Evolutionary conservation across 2,329 filamentous ascomycete genomes (phyloP).

Genomic region (Cryphonectria carpinicola): DNA sequence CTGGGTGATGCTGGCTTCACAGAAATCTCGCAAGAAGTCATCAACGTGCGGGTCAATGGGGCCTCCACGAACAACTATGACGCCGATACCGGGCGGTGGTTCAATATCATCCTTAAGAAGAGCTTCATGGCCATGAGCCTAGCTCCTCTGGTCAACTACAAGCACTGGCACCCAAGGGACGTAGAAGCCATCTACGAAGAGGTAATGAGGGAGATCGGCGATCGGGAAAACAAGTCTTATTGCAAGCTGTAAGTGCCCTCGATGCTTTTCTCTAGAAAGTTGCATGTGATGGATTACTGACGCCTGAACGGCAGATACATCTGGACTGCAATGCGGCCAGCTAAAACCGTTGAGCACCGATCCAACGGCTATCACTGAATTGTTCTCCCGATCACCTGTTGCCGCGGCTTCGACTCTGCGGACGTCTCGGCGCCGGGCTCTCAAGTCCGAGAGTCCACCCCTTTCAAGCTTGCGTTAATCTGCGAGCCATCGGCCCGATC

Average conservation of each 20-base stretch:
- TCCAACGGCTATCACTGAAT: neutral
- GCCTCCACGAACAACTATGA: slow-evolving; percentile 69
- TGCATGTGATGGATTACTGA: neutral
- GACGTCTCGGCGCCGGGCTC: neutral
- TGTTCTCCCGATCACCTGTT: neutral
- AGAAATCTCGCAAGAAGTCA: slow-evolving; percentile 73
- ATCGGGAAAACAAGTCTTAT: slow-evolving; percentile 70
- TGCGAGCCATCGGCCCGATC: neutral
- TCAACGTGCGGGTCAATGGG: slow-evolving; percentile 73
- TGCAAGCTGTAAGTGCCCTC: slow-evolving; percentile 70
- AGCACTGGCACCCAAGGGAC: slow-evolving; percentile 62
- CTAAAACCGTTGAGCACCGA: neutral
- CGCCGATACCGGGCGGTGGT: slow-evolving; percentile 77
- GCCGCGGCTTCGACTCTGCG: neutral
- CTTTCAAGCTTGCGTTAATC: neutral
- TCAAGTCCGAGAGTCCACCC: neutral
- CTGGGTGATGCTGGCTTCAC: slow-evolving; percentile 76
- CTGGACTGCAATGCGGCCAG: slow-evolving; percentile 39
- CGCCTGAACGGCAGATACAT: slow-evolving; percentile 36
- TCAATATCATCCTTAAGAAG: slow-evolving; percentile 76
- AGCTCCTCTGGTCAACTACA: slow-evolving; percentile 70
- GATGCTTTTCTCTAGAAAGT: neutral
- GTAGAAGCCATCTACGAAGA: slow-evolving; percentile 65
- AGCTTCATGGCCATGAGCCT: slow-evolving; percentile 75
- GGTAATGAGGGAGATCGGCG: slow-evolving; percentile 71